These are phyloP conservation scores for Penicillium sp. DNA, from an alignment of 2,329 filamentous ascomycete genomes.

Conservation along the genomic window DNA sequence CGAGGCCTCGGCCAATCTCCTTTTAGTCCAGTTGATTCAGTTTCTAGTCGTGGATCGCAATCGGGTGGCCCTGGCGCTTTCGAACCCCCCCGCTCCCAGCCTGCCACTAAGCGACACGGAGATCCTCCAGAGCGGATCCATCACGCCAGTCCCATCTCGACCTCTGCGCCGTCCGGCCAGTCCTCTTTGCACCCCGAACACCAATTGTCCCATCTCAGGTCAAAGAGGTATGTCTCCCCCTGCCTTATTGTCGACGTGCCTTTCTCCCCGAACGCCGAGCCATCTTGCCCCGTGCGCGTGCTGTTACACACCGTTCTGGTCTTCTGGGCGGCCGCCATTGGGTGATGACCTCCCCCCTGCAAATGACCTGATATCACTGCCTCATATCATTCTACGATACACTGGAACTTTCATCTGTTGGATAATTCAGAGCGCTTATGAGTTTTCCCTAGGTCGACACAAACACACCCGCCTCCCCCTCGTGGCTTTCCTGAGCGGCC, in stretches of 20 bases:
- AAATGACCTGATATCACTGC: not conserved
- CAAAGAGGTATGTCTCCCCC: slow-evolving; percentile 17
- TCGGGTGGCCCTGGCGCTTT: slow-evolving; percentile 23
- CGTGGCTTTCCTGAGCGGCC: slow-evolving; percentile 26
- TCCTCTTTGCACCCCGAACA: slow-evolving; percentile 3
- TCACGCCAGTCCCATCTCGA: slow-evolving; percentile 18
- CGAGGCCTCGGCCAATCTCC: not conserved
- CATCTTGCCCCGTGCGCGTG: slow-evolving; percentile 24
- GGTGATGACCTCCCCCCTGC: not conserved
- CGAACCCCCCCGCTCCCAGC: slow-evolving; percentile 36
- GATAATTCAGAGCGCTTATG: slow-evolving; percentile 28
- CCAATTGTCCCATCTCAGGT: slow-evolving; percentile 19
- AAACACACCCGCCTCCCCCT: slow-evolving; percentile 26
- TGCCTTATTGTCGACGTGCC: slow-evolving; percentile 1
- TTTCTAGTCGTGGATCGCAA: slow-evolving; percentile 12
- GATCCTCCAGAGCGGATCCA: slow-evolving; percentile 32
- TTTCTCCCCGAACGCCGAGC: slow-evolving; percentile 11
- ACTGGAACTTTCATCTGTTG: slow-evolving; percentile 1
- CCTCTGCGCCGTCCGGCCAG: slow-evolving; percentile 9
- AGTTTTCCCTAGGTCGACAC: slow-evolving; percentile 29
- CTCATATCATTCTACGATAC: not conserved
- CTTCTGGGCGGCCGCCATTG: slow-evolving; percentile 16
- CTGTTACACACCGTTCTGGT: slow-evolving; percentile 16
- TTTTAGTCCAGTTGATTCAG: not conserved
- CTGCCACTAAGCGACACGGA: slow-evolving; percentile 44